Percentiles rank a stretch among this genome's conserved stretches.
phyloP scores from a whole-genome alignment of 371 early-diverging fungal genomes.

The Lichtheimia corymbifera region DNA sequence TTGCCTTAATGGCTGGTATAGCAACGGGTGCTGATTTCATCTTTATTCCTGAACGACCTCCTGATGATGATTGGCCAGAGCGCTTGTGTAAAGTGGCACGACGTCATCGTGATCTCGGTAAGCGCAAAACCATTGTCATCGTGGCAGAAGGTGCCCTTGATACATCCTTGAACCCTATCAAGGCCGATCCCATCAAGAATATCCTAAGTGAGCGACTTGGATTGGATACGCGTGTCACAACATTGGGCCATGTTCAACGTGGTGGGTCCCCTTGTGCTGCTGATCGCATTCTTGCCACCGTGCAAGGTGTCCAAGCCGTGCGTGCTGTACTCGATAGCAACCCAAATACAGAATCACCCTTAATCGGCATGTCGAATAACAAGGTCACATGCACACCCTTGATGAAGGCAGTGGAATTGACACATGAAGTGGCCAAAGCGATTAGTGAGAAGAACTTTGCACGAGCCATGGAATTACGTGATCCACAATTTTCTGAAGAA shows the following conservation, averaged over 20 bases:
- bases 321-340: conserved; percentile 83
- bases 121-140: conserved; percentile 90
- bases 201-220: conserved; percentile 75
- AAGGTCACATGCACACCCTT: conserved; percentile 76
- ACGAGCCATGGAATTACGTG: conserved; percentile 84
- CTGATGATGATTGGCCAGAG: conserved; percentile 81
- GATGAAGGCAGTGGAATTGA: conserved; percentile 86
- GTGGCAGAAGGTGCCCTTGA: conserved; percentile 98
- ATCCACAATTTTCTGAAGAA: conserved; percentile 72
- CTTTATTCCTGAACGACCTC: conserved; percentile 96
- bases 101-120: conserved; percentile 67
- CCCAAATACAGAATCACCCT: conserved; percentile 79
- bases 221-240: conserved; percentile 92
- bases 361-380: conserved; percentile 90
- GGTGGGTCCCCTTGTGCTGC: conserved; percentile 94
- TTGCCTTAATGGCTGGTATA: conserved; percentile 96
- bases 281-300: conserved; percentile 85
- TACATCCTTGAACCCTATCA: conserved; percentile 83
- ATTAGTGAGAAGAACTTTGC: conserved; percentile 79
- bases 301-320: conserved; percentile 94
- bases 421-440: conserved; percentile 69
- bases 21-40: conserved; percentile 94
- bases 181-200: conserved; percentile 78
- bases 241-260: conserved; percentile 98
- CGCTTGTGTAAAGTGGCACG: conserved; percentile 68